Conservation (phyloP, 202 grass and related monocot genomes). For the Bolboschoenoplectus hybrid region DNA sequence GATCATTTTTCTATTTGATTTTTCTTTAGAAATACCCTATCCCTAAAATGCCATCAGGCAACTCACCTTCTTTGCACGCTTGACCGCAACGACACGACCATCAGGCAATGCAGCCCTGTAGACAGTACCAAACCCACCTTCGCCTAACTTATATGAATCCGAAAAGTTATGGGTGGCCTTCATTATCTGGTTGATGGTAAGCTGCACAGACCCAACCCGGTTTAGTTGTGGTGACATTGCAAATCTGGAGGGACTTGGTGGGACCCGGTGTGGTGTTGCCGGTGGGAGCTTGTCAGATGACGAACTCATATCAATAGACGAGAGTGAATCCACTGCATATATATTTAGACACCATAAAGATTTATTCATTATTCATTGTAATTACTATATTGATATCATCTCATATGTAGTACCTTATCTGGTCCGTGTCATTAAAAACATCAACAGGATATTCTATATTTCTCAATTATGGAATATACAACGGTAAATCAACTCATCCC, state of each 20-base stretch:
- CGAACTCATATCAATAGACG: constrained; percentile 71
- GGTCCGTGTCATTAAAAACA: background rate
- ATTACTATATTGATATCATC: background rate
- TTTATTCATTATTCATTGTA: background rate
- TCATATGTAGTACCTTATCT: background rate
- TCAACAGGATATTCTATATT: constrained; percentile 10
- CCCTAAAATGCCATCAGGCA: too few relatives aligned
- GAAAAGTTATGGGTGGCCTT: constrained; percentile 89
- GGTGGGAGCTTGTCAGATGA: constrained; percentile 62
- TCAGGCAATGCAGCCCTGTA: constrained; percentile 76
- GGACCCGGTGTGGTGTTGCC: constrained; percentile 61
- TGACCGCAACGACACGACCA: constrained; percentile 68
- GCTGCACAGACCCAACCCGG: constrained; percentile 66
- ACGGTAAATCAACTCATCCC: constrained; percentile 4
- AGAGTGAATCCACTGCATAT: constrained; percentile 65
- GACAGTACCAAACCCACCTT: constrained; percentile 89
- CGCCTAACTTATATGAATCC: constrained; percentile 69
- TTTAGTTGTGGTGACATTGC: constrained; percentile 63
- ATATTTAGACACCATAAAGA: constrained; percentile 12
- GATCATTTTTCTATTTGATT: constrained; percentile 5
- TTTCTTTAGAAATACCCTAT: background rate
- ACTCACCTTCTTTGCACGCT: constrained; percentile 99
- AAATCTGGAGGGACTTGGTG: constrained; percentile 95
- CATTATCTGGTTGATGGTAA: constrained; percentile 70
- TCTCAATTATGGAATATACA: background rate